Evolutionary conservation across 2,329 filamentous ascomycete species (phyloP), one percentile per base, ranked within the genome.

Genomic region (Verticillium klebahnii): DNA sequence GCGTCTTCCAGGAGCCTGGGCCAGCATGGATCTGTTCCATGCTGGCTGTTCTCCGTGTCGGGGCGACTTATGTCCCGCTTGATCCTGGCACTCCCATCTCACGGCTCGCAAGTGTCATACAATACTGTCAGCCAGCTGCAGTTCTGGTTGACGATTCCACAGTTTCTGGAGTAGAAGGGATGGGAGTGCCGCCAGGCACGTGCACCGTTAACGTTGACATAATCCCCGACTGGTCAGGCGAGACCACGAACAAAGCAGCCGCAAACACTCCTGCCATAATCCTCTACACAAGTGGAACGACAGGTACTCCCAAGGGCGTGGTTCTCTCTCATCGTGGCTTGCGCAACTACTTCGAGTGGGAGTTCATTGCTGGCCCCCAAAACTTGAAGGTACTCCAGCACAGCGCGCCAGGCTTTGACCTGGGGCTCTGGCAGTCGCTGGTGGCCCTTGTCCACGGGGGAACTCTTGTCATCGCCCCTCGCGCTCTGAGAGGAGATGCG

Each of bases 241-340:
- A 36, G 34, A 36, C 34, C 34, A 14, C 34, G 12, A 36, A 36
- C 34, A 36, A 36, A 36, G 34, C 34, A 9, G 12, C 34, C 34
- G 12, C 34, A 14, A 36, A 11, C 7, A 11, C 5, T 14, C 9
- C 34, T 14, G 69, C 70, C 17, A 62, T 70, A 5, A 61, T 79
- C 6, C 63, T 79, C 2, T 80, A 70, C 66, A 70, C 70, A 15
- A 70, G 71, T 59, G 67, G 73, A 45, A 68, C 69, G 5, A 71
- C 75, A 7, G 69, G 73, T 40, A 68, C 54, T 0, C 79, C 80
- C 2, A 82, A 82, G 67, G 78, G 78, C 6, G 72, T 80, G 19
- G 52, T 71, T 1, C 62, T 79, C 9, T 62, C 56, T 0, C 74
- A 78, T 57, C 57, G 54, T 3, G 68, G 65, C 25, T 61, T 79